Base-by-base conservation (phyloP, 148 eudicot species). In the Vaccinium macrocarpon region DNA sequence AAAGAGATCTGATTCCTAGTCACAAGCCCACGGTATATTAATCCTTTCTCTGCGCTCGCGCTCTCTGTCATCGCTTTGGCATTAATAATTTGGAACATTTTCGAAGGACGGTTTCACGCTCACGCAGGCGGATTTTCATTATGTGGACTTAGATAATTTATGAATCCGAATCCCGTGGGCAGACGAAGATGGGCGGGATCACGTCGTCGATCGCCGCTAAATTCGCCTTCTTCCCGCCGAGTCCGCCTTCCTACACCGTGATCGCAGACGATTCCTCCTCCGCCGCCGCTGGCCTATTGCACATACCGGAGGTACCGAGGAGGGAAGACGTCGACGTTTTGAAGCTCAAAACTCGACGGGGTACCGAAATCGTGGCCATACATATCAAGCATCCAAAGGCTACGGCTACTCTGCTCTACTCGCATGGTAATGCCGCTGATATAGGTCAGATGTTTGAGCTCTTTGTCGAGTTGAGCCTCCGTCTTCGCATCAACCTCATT, bases 391-490 rank as follows among this genome's bases (percentile, higher is more conserved):
- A 95, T 50, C 93, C 93, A 0, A 94, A 89, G 87, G 95, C 98
- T 1, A 84, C 90, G 14, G 90, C 95, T 19, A 94, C 98, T 27
- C 81, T 95, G 85, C 91, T 95, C n/a, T 95, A 95, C 86, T 95
- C 98, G 27, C 98, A 95, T 86, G 98, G 98, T 52, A 95, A 95
- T 90, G 98, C 98, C 16, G 98, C 98, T 27, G 98, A 95, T 93
- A 91, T 95, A 83, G 98, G 98, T 81, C 98, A 94, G 92, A 94
- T 95, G 98, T 90, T 92, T 83, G 98, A 95, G 93, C 92, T 95
- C 23, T 94, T 95, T 83, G 93, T 94, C 8, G 95, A 94, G 88
- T 87, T 94, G 55, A 91, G 98, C 90, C 91, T 84, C 85, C 96
- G 96, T 55, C 96, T 95, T 78, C 90, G 98, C 8, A 83, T 94